phyloP scores from a whole-genome alignment of 495 filamentous ascomycete genomes.

The Elaphomyces granulatus region DNA sequence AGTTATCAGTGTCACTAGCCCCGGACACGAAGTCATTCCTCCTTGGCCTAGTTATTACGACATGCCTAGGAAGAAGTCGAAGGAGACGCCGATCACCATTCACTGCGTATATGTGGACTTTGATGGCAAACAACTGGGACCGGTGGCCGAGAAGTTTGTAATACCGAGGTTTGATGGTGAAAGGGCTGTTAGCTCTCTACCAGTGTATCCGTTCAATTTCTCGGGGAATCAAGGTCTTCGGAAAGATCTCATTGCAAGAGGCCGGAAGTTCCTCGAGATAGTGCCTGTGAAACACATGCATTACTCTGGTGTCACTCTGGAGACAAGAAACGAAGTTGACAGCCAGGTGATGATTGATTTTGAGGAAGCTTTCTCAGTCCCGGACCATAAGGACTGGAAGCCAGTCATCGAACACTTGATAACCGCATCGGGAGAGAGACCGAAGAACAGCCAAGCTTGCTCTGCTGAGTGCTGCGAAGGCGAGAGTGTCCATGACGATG shows the following conservation, averaged over 20 bases:
- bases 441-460: conserved; percentile 3
- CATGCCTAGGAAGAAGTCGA: conserved; percentile 4
- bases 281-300: conserved; percentile 18
- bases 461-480: conserved; percentile 15
- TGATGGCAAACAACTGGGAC: conserved; percentile 25
- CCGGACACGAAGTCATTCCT: conserved; percentile 8
- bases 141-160: conserved; percentile 14
- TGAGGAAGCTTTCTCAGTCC: conserved; percentile 21
- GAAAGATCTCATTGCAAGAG: conserved; percentile 17
- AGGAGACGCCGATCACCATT: conserved; percentile 7
- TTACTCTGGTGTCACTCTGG: conserved; percentile 31
- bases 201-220: conserved; percentile 23
- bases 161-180: conserved; percentile 23
- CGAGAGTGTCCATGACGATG: conserved; percentile 15
- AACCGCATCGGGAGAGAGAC: conserved; percentile 2
- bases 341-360: conserved; percentile 39
- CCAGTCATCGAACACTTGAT: conserved; percentile 2
- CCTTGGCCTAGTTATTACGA: background rate
- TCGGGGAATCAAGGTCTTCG: conserved; percentile 6
- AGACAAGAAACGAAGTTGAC: conserved; percentile 25
- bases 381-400: conserved; percentile 6
- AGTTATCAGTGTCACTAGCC: conserved; percentile 11
- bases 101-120: conserved; percentile 27
- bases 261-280: conserved; percentile 21
- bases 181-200: conserved; percentile 18